A percentile compares a stretch with the other conserved stretches of the same genome.
phyloP scores from a whole-genome alignment of 176 grass and related monocot genomes.

The Phragmites australis region DNA sequence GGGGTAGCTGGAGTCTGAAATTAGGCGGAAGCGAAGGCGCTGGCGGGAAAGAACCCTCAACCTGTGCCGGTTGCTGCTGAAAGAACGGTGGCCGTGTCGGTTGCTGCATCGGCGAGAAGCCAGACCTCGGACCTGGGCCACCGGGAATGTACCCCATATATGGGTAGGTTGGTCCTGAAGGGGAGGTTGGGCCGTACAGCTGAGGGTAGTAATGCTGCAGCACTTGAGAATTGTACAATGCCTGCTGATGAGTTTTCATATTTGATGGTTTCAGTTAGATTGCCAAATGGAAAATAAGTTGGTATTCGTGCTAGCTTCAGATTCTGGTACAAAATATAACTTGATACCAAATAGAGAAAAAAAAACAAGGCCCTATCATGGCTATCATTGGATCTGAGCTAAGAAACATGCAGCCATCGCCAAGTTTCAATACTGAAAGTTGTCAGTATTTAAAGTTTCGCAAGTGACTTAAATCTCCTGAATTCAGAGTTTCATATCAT shows the following conservation, averaged over 20 bases:
- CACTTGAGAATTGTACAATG: conserved; percentile 66
- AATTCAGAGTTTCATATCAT: conserved; percentile 10
- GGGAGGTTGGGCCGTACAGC: conserved; percentile 59
- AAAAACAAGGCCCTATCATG: neutral
- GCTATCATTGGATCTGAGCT: neutral
- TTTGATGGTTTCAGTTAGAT: conserved; percentile 21
- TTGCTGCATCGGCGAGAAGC: conserved; percentile 53
- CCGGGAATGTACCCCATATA: conserved; percentile 57
- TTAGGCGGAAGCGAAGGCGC: conserved; percentile 52
- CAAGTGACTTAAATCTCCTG: neutral
- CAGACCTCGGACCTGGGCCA: conserved; percentile 38
- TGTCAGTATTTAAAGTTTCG: neutral
- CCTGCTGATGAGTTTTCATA: conserved; percentile 46
- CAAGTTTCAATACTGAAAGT: neutral
- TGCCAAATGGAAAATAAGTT: neutral
- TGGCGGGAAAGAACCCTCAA: conserved; percentile 51
- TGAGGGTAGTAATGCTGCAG: conserved; percentile 70
- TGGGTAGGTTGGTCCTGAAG: conserved; percentile 56
- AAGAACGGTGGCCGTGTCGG: conserved; percentile 32
- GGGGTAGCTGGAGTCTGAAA: conserved; percentile 77
- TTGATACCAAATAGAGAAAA: neutral
- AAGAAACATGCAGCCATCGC: neutral
- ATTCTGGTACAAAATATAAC: neutral
- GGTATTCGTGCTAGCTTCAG: neutral
- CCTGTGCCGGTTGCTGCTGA: conserved; percentile 45